phyloP scores from a whole-genome alignment of 2,329 filamentous ascomycete species.

The Emmonsia crescens region DNA sequence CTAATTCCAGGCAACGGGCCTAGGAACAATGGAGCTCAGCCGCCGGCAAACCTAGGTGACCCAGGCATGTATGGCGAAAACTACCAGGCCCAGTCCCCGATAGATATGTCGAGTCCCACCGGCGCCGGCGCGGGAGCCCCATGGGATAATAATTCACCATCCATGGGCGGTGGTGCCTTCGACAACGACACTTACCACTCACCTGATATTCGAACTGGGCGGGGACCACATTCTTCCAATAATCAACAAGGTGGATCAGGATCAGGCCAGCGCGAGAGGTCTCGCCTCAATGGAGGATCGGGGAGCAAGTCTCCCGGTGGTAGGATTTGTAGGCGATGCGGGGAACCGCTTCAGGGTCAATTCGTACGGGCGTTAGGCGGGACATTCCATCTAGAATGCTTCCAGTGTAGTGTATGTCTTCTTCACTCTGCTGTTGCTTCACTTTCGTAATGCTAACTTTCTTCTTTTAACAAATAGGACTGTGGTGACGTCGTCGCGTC shows the following conservation, averaged over 20 bases:
- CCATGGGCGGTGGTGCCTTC: slow-evolving; percentile 6
- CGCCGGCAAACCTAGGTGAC: slow-evolving; percentile 24
- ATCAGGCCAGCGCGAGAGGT: slow-evolving; percentile 25
- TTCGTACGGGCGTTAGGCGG: slow-evolving; percentile 90
- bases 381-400: slow-evolving; percentile 95
- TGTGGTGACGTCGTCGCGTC: slow-evolving; percentile 95
- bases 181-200: slow-evolving; percentile 18
- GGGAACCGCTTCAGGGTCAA: slow-evolving; percentile 77
- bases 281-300: slow-evolving; percentile 26
- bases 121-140: slow-evolving; percentile 25
- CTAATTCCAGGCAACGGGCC: slow-evolving; percentile 34
- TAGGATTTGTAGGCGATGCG: slow-evolving; percentile 72
- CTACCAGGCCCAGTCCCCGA: slow-evolving; percentile 30
- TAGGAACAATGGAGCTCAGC: slow-evolving; percentile 20
- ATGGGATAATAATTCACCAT: slow-evolving; percentile 16
- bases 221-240: slow-evolving; percentile 22
- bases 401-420: slow-evolving; percentile 77
- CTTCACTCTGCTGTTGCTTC: slow-evolving; percentile 6
- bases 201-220: slow-evolving; percentile 22
- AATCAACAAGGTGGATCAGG: slow-evolving; percentile 23
- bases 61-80: slow-evolving; percentile 22
- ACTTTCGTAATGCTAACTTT: slow-evolving; percentile 12
- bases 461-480: slow-evolving; percentile 48
- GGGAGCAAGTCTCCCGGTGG: slow-evolving; percentile 26
- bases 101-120: slow-evolving; percentile 27